Evolutionary conservation across 257 asterid genomes (phyloP).

Genomic region (Solanum pennellii): DNA sequence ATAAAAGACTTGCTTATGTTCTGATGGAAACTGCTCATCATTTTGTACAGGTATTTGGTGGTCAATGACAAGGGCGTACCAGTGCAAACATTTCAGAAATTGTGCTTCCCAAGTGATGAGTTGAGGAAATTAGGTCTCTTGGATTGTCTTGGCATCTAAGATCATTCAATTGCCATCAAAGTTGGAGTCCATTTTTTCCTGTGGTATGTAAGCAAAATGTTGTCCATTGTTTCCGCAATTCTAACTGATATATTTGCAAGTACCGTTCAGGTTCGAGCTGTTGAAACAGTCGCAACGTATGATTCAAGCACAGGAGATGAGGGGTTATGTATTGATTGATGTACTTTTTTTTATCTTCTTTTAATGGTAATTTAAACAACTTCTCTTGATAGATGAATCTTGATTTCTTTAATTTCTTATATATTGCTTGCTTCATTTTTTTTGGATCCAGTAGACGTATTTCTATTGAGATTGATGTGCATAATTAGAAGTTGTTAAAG

Average conservation of each 20-base stretch:
- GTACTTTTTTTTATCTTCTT: background rate
- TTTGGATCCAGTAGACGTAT: too few relatives aligned
- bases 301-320: too few relatives aligned
- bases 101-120: too few relatives aligned
- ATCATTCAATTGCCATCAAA: too few relatives aligned
- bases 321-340: background rate
- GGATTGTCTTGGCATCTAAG: constrained; percentile 65
- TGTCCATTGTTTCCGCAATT: too few relatives aligned
- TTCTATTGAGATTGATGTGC: background rate
- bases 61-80: constrained; percentile 3
- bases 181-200: too few relatives aligned
- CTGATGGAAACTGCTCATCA: background rate
- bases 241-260: too few relatives aligned
- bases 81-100: background rate
- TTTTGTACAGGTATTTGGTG: constrained; percentile 50
- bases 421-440: too few relatives aligned
- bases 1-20: background rate
- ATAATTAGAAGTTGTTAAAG: background rate
- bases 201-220: too few relatives aligned
- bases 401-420: background rate
- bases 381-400: background rate
- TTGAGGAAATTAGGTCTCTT: constrained; percentile 72
- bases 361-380: background rate
- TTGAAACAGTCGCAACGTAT: too few relatives aligned
- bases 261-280: too few relatives aligned